Evolutionary conservation across 2,329 filamentous ascomycete genomes (phyloP).

Genomic region (Paracorniculantispora psalliotae): DNA sequence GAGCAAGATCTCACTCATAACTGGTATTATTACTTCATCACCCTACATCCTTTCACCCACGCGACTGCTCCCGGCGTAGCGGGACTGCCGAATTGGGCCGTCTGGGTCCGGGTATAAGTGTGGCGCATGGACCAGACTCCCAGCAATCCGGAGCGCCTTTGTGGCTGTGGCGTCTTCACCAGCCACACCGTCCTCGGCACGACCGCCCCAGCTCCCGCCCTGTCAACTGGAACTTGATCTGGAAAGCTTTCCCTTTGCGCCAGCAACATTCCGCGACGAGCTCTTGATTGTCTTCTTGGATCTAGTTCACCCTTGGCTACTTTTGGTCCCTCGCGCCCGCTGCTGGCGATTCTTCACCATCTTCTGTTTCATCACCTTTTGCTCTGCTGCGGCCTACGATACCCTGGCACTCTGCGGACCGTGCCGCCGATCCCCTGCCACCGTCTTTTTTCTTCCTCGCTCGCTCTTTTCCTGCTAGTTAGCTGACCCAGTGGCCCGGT

Average conservation of each 20-base stretch:
- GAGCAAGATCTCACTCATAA: too few species aligned
- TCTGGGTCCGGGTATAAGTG: background rate
- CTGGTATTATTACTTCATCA: too few species aligned
- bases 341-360: too few species aligned
- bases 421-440: conserved; percentile 6
- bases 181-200: conserved; percentile 6
- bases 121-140: background rate
- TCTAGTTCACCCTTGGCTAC: too few species aligned
- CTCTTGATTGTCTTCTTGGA: background rate
- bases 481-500: too few species aligned
- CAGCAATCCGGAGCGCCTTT: background rate
- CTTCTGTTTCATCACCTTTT: background rate
- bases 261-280: background rate
- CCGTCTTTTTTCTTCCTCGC: background rate
- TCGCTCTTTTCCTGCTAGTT: too few species aligned
- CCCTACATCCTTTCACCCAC: too few species aligned
- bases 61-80: too few species aligned
- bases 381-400: too few species aligned
- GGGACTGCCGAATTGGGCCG: too few species aligned
- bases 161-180: background rate
- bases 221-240: background rate
- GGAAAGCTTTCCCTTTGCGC: background rate
- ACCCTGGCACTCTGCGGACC: background rate
- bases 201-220: conserved; percentile 2
- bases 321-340: background rate